phyloP scores from a whole-genome alignment of 495 filamentous ascomycete species.

The Tuber magnatum region DNA sequence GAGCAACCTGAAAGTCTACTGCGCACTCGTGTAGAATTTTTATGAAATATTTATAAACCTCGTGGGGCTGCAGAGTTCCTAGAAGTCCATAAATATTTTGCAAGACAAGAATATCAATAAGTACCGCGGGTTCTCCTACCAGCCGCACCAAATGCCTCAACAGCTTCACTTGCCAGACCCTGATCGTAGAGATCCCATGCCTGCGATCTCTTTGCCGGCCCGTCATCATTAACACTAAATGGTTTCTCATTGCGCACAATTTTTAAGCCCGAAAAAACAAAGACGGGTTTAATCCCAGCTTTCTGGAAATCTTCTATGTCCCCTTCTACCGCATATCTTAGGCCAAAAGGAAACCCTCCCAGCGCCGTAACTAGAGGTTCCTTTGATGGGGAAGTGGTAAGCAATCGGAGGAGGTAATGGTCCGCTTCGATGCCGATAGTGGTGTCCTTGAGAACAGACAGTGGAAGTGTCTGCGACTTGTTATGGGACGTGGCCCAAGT shows the following conservation, averaged over 20 bases:
- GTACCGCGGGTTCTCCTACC: constrained; percentile 49
- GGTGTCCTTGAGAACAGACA: constrained; percentile 61
- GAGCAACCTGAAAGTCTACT: constrained; percentile 76
- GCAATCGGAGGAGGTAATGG: constrained; percentile 71
- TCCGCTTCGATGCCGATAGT: constrained; percentile 82
- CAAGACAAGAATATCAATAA: constrained; percentile 5
- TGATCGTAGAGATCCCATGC: constrained; percentile 87
- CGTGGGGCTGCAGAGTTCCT: constrained; percentile 54
- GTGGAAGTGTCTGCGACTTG: constrained; percentile 50
- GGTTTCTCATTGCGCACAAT: constrained; percentile 54
- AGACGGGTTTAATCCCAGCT: constrained; percentile 60
- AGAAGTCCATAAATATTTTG: neutral
- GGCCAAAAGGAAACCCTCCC: constrained; percentile 76
- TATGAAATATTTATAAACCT: constrained; percentile 68
- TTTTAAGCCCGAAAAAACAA: constrained; percentile 83
- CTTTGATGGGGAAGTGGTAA: constrained; percentile 58
- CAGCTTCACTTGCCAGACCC: constrained; percentile 67
- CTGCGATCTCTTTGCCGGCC: constrained; percentile 27
- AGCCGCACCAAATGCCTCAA: constrained; percentile 71
- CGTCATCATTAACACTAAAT: constrained; percentile 44
- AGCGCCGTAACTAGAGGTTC: constrained; percentile 86
- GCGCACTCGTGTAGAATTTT: constrained; percentile 59
- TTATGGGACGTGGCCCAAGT: constrained; percentile 48
- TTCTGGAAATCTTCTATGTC: constrained; percentile 64
- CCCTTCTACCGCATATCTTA: constrained; percentile 60